Conservation (phyloP, 1,139 yeast species). For the Candida sanyaensis region DNA sequence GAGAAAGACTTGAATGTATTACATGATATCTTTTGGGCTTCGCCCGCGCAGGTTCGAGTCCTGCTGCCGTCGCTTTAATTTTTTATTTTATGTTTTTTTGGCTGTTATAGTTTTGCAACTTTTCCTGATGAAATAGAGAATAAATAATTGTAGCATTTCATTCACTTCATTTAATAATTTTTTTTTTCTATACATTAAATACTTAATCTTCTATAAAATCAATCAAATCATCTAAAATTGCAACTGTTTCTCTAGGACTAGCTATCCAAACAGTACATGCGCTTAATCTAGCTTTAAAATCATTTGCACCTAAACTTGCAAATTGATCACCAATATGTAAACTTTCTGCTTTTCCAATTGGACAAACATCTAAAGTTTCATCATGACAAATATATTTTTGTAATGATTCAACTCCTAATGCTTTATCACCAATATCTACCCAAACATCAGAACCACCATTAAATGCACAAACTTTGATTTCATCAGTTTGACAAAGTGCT, state of each 20-base stretch:
- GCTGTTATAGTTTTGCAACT: too few relatives aligned
- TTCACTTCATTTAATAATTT: too few relatives aligned
- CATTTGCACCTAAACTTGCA: constrained; percentile 91
- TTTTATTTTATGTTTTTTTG: too few relatives aligned
- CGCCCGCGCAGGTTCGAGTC: constrained; percentile 2
- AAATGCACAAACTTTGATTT: constrained; percentile 86
- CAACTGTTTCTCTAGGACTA: constrained; percentile 80
- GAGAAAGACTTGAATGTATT: constrained; percentile 1
- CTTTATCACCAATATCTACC: constrained; percentile 97
- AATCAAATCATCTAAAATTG: constrained; percentile 57
- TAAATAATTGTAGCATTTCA: too few relatives aligned
- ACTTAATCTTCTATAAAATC: constrained; percentile 7
- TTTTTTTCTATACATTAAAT: too few relatives aligned
- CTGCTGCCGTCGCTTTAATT: neutral
- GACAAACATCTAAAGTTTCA: constrained; percentile 26
- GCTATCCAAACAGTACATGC: constrained; percentile 98
- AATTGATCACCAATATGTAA: constrained; percentile 96
- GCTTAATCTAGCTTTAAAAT: constrained; percentile 86
- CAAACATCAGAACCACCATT: constrained; percentile 97
- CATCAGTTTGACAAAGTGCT: constrained; percentile 11
- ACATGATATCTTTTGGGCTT: constrained; percentile 1
- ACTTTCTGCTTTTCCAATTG: constrained; percentile 58
- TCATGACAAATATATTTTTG: constrained; percentile 69
- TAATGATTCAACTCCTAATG: constrained; percentile 80
- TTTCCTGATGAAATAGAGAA: too few relatives aligned